phyloP scores from a whole-genome alignment of 208 protist species.

The Phytomonas francai region DNA sequence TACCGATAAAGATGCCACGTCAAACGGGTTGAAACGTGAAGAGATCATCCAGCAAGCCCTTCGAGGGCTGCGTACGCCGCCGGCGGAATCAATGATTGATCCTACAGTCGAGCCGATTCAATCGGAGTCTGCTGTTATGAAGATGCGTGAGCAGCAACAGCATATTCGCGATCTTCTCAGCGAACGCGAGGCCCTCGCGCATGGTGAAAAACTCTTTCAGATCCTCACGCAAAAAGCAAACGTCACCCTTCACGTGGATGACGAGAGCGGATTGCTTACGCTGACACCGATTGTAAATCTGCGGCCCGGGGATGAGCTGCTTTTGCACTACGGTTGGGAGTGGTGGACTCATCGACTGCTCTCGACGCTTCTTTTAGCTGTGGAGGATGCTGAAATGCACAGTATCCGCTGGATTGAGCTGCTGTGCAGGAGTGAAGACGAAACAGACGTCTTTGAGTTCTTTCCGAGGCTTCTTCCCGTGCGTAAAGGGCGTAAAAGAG shows the following conservation, averaged over 20 bases:
- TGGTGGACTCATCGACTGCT: conserved; percentile 82
- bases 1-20: conserved; percentile 20
- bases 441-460: conserved; percentile 32
- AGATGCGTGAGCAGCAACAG: not conserved
- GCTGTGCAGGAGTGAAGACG: conserved; percentile 23
- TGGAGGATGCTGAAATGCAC: conserved; percentile 35
- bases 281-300: conserved; percentile 60
- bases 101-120: too few species aligned
- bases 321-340: conserved; percentile 80
- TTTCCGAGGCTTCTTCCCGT: conserved; percentile 50
- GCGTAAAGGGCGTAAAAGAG: conserved; percentile 7
- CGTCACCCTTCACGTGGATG: conserved; percentile 43
- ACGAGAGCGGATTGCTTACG: conserved; percentile 36
- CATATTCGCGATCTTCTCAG: conserved; percentile 8
- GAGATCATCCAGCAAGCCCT: conserved; percentile 13
- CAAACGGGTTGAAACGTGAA: conserved; percentile 15
- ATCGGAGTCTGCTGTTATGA: too few species aligned
- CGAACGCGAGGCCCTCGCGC: conserved; percentile 17
- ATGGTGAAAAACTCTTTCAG: conserved; percentile 27
- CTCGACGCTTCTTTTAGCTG: conserved; percentile 40
- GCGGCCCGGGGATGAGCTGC: conserved; percentile 58
- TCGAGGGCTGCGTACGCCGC: not conserved
- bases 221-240: conserved; percentile 64
- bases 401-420: conserved; percentile 66
- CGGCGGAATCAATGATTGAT: conserved; percentile 9